A percentile compares a stretch with the other conserved stretches of the same genome.
Conservation (phyloP, 805 yeast genomes). For the Monosporozyma solicola region DNA sequence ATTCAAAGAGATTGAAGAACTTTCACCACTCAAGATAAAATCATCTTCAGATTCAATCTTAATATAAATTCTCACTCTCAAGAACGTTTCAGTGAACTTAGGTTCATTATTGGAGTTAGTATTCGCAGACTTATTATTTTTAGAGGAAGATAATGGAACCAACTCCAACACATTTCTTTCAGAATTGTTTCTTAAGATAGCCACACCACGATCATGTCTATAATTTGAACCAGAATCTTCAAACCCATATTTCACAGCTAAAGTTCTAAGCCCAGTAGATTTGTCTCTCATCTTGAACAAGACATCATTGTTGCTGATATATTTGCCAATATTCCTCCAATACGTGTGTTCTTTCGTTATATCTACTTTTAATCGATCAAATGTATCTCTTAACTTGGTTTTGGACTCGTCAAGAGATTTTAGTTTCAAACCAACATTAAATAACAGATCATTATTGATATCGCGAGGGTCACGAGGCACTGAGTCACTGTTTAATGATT, state of each 20-base stretch:
- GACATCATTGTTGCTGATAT: constrained; percentile 20
- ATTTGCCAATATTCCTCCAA: constrained; percentile 41
- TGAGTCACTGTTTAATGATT: constrained; percentile 51
- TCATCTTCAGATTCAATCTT: constrained; percentile 45
- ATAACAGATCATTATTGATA: constrained; percentile 18
- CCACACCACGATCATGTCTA: constrained; percentile 61
- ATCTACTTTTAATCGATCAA: constrained; percentile 43
- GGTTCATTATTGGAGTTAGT: constrained; percentile 16
- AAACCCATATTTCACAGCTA: constrained; percentile 84
- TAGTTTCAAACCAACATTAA: constrained; percentile 70
- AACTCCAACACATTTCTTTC: constrained; percentile 34
- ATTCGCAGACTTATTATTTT: neutral
- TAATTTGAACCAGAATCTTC: constrained; percentile 83
- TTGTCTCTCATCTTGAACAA: constrained; percentile 59
- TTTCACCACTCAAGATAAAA: constrained; percentile 49
- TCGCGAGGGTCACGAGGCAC: constrained; percentile 17
- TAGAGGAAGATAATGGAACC: constrained; percentile 18
- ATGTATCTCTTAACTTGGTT: constrained; percentile 41
- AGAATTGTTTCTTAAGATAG: constrained; percentile 47
- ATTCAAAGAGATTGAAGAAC: constrained; percentile 18
- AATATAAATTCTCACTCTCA: constrained; percentile 51
- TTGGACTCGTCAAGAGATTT: constrained; percentile 55
- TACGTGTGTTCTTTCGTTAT: constrained; percentile 47
- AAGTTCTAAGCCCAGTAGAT: constrained; percentile 39
- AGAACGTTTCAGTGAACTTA: constrained; percentile 32